Evolutionary conservation across 257 asterid species (phyloP).

Genomic region (Solanum paucissectum): DNA sequence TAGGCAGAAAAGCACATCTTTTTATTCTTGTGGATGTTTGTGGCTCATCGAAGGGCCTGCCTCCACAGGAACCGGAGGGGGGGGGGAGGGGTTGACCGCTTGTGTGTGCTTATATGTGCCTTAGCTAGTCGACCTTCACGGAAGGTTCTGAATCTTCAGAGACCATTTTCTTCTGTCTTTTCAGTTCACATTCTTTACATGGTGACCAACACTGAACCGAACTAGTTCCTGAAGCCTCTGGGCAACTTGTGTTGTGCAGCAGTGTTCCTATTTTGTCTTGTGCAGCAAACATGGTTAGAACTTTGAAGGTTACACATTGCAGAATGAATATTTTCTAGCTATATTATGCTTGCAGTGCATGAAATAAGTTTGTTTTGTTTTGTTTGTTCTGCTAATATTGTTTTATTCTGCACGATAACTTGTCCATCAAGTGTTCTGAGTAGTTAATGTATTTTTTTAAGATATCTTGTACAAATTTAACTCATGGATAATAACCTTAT

Average conservation of each 20-base stretch:
- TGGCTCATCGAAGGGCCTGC: too few relatives aligned
- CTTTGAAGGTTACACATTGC: not conserved
- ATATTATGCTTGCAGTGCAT: not conserved
- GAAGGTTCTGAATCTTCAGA: not conserved
- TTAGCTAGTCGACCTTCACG: not conserved
- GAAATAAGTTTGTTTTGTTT: not conserved
- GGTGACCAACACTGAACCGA: not conserved
- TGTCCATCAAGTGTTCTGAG: not conserved
- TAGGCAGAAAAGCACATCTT: not conserved
- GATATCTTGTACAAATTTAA: not conserved
- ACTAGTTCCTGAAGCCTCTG: not conserved
- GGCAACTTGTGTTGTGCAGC: not conserved
- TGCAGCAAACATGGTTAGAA: not conserved
- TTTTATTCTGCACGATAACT: not conserved
- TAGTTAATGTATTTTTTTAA: not conserved
- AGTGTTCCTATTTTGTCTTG: not conserved
- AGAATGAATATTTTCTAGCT: not conserved
- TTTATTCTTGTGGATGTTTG: too few relatives aligned
- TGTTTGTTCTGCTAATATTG: not conserved
- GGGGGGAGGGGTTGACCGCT: too few relatives aligned
- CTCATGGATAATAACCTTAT: not conserved
- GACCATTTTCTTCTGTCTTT: not conserved
- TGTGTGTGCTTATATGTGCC: too few relatives aligned
- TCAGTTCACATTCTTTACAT: not conserved
- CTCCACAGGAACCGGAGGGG: too few relatives aligned